Evolutionary conservation across 177 flowering plant genomes (phyloP).

Genomic region (Vitis hybrid): DNA sequence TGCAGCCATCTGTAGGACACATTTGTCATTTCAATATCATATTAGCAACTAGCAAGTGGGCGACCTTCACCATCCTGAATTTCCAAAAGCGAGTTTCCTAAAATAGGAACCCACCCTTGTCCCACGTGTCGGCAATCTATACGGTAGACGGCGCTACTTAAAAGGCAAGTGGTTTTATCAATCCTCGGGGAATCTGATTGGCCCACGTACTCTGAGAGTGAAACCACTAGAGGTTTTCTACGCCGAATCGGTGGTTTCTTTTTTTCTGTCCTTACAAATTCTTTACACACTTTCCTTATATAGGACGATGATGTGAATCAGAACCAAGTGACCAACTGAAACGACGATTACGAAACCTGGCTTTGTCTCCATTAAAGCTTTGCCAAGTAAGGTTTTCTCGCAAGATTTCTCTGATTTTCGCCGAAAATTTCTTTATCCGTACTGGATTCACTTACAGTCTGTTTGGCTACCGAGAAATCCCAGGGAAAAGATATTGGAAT

Average conservation of each 20-base stretch:
- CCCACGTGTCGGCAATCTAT: conserved; percentile 37
- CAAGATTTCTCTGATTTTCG: neutral
- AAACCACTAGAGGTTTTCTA: conserved; percentile 23
- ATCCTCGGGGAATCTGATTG: conserved; percentile 10
- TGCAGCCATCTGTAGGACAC: no score
- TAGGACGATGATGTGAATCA: neutral
- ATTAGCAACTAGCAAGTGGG: no score
- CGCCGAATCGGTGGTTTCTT: no score
- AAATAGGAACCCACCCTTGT: conserved; percentile 10
- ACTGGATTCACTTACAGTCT: neutral
- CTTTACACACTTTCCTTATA: conserved; percentile 13
- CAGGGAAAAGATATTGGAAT: no score
- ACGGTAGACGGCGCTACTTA: conserved; percentile 15
- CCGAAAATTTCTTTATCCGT: conserved; percentile 10
- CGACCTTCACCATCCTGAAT: no score
- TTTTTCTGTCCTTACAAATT: neutral
- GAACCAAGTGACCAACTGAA: conserved; percentile 11
- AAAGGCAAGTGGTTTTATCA: no score
- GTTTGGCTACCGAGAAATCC: no score
- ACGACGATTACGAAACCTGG: conserved; percentile 18
- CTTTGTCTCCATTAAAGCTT: conserved; percentile 19
- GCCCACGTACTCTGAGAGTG: conserved; percentile 13
- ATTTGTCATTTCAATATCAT: no score
- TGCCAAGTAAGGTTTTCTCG: conserved; percentile 1
- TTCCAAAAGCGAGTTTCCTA: conserved; percentile 5